Base-by-base conservation (phyloP, 345 rosid species). In the Camelina neglecta region DNA sequence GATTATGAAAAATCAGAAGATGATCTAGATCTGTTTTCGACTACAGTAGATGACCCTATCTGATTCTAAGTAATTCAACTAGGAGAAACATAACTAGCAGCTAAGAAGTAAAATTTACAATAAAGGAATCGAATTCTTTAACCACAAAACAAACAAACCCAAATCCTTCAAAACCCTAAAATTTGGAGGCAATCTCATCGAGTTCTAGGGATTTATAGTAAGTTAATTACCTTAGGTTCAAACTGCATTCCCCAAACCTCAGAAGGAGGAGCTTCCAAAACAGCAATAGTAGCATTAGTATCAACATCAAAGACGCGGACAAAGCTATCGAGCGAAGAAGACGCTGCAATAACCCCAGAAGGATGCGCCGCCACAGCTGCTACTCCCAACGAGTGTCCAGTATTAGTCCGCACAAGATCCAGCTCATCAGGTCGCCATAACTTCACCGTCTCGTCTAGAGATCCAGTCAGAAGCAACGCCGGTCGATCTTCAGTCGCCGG, bases 211-310 rank as follows among this genome's bases (percentile, higher is more conserved):
- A 58, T 49, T 60, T 13, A 21, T 0, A 15, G 1, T 1, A 61
- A 39, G 10, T 12, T 0, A 21, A 67, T 33, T 63, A 93, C 99
- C 99, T 83, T 87, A 60, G 99, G 93, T 72, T 93, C 85, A 75
- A 95, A 95, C 81, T 86, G 88, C 99, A 95, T 85, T 72, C 95
- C 96, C 98, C 98, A 93, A 60, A 92, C 94, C 82, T 95, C 98
- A 13, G 98, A 90, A 8, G 99, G 98, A 9, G 98, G 97, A 72
- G 96, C 98, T 75, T 95, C 98, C 59, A 95, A 87, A 53, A 90
- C 83, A 45, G 98, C 97, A 65, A 95, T 91, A 39, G 89, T 86
- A 42, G 93, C 89, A 80, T 90, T 95, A 66, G 98, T 92, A 51
- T 95, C 96, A 12, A 92, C 96, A 80, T 95, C 98, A 72, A 95